Percentiles rank a stretch among this genome's conserved stretches.
These are phyloP conservation scores for Tuber umbilicatum DNA, from an alignment of 495 filamentous ascomycete species.

Conservation along the genomic window DNA sequence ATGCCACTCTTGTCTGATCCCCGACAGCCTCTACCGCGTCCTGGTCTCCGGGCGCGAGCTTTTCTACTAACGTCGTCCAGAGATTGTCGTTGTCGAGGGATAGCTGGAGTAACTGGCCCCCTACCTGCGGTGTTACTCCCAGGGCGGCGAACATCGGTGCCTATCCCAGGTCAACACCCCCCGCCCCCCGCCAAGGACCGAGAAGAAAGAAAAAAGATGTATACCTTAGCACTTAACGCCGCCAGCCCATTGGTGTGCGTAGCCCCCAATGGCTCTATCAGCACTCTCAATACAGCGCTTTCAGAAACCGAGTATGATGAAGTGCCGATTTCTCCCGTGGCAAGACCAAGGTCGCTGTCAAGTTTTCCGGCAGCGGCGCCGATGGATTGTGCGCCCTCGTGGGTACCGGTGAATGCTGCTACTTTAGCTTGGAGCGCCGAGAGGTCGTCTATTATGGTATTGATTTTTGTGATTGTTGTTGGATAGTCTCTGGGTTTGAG, in stretches of 20 bases:
- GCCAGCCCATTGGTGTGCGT: neutral
- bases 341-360: neutral
- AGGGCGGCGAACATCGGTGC: neutral
- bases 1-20: neutral
- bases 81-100: fast-evolving
- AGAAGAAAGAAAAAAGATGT: neutral
- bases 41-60: neutral
- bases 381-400: neutral
- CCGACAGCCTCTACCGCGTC: neutral
- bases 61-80: neutral
- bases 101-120: neutral
- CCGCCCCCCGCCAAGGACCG: neutral
- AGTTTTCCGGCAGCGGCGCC: neutral
- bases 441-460: neutral
- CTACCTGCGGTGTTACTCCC: neutral
- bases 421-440: neutral
- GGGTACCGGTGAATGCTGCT: neutral
- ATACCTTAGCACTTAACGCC: neutral
- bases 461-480: neutral
- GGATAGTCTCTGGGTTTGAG: neutral
- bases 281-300: neutral
- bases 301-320: neutral
- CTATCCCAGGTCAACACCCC: neutral
- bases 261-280: neutral
- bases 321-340: neutral